phyloP scores from a whole-genome alignment of 257 asterid species.

The Ajuga chamaepitys region DNA sequence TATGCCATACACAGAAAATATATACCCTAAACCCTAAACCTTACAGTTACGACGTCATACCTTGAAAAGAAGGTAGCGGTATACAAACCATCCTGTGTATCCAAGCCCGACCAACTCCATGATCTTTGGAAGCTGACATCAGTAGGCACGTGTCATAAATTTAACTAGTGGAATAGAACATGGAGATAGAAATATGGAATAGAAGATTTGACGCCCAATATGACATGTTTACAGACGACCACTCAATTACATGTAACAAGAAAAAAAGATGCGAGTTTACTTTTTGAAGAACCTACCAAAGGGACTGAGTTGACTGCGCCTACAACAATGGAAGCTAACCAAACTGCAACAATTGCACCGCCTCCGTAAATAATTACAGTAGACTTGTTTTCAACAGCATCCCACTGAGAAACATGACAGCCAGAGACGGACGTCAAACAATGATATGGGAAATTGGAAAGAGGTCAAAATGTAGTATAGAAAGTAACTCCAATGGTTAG shows the following conservation, averaged over 20 bases:
- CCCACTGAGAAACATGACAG: slow-evolving; percentile 48
- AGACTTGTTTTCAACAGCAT: slow-evolving; percentile 86
- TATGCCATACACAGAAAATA: no score
- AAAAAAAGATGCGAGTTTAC: no score
- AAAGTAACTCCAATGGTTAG: neutral
- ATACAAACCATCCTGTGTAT: slow-evolving; percentile 97
- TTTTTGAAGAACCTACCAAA: slow-evolving; percentile 46
- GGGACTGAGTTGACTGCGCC: slow-evolving; percentile 92
- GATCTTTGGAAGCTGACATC: slow-evolving; percentile 80
- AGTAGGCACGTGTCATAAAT: neutral
- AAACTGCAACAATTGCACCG: slow-evolving; percentile 70
- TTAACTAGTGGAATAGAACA: no score
- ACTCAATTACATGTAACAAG: neutral
- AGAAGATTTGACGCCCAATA: neutral
- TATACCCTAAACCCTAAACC: no score
- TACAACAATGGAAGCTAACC: slow-evolving; percentile 73
- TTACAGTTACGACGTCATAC: no score
- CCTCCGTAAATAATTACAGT: slow-evolving; percentile 78
- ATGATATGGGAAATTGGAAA: neutral
- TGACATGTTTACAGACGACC: neutral
- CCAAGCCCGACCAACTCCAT: slow-evolving; percentile 97
- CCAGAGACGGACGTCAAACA: neutral
- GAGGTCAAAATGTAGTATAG: no score
- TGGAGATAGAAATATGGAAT: neutral
- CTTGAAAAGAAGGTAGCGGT: slow-evolving; percentile 98